Percentiles rank a stretch among this genome's conserved stretches.
Evolutionary conservation across 129 eudicot species (phyloP).

Genomic region (Tagetes erecta): DNA sequence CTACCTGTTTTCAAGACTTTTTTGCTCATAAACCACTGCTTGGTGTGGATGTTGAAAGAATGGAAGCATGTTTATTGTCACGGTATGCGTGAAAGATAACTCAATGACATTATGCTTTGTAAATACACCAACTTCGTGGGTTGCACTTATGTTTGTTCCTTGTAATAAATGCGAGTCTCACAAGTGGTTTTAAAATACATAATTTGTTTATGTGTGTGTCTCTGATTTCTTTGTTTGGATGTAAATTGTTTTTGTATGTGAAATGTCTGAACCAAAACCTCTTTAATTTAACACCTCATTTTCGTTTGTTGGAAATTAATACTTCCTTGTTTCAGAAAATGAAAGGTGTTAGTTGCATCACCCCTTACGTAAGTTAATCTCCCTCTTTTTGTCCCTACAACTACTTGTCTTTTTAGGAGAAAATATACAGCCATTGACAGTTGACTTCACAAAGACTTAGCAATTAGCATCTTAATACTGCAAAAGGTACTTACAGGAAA

Average conservation of each 20-base stretch:
- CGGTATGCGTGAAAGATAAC: too few species aligned
- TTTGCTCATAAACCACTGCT: conserved; percentile 59
- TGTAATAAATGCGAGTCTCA: too few species aligned
- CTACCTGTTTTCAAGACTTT: conserved; percentile 92
- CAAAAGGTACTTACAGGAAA: not conserved
- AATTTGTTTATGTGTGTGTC: too few species aligned
- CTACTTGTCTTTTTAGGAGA: conserved; percentile 20
- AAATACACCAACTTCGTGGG: too few species aligned
- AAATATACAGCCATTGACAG: conserved; percentile 26
- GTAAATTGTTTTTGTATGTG: not conserved
- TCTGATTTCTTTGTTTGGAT: not conserved
- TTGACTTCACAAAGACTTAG: conserved; percentile 19
- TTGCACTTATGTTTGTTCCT: too few species aligned
- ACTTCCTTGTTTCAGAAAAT: not conserved
- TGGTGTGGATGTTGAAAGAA: not conserved
- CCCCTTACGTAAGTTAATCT: not conserved
- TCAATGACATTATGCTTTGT: too few species aligned
- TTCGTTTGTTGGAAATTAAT: not conserved
- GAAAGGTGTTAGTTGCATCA: not conserved
- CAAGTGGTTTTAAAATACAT: too few species aligned
- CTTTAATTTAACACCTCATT: not conserved
- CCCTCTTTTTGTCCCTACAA: conserved; percentile 26
- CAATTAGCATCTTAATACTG: conserved; percentile 2
- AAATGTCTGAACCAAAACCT: conserved; percentile 2
- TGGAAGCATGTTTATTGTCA: too few species aligned